These are phyloP conservation scores for Leptoxyphium fumago DNA, from an alignment of 2,329 filamentous ascomycete species.

Conservation along the genomic window DNA sequence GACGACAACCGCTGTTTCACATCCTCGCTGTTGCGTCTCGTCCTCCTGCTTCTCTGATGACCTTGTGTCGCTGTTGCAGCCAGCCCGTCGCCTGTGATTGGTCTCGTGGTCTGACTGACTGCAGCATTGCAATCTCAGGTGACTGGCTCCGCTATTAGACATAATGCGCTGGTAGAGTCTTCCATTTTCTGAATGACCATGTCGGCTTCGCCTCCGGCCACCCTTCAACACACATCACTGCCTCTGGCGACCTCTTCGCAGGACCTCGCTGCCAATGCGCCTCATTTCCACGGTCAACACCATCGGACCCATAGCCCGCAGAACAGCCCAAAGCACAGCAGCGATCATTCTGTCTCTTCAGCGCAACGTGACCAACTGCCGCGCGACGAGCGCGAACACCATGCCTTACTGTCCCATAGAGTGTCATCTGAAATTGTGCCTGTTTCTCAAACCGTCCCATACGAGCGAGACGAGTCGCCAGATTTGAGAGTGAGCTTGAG, in stretches of 20 bases:
- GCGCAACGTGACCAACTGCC: neutral
- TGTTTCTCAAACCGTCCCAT: neutral
- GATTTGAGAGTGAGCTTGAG: neutral
- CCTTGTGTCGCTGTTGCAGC: too few species aligned
- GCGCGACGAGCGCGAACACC: neutral
- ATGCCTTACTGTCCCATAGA: neutral
- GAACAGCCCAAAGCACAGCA: neutral
- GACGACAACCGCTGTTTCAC: too few species aligned
- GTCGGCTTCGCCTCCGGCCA: neutral
- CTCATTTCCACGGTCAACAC: neutral
- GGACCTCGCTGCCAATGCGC: neutral
- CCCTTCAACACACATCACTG: neutral
- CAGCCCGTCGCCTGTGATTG: too few species aligned
- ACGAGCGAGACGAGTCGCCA: neutral
- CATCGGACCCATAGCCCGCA: neutral
- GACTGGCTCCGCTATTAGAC: too few species aligned
- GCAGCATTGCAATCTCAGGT: too few species aligned
- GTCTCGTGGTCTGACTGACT: too few species aligned
- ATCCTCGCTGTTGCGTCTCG: too few species aligned
- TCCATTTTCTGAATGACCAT: too few species aligned
- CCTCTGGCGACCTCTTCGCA: neutral
- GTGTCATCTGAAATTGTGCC: neutral
- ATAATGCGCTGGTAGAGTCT: too few species aligned
- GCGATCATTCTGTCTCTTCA: neutral
- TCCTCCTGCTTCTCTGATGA: too few species aligned